A percentile compares a stretch with the other conserved stretches of the same genome.
Conservation (phyloP, 163 green algal genomes). For the Chlorella variabilis region DNA sequence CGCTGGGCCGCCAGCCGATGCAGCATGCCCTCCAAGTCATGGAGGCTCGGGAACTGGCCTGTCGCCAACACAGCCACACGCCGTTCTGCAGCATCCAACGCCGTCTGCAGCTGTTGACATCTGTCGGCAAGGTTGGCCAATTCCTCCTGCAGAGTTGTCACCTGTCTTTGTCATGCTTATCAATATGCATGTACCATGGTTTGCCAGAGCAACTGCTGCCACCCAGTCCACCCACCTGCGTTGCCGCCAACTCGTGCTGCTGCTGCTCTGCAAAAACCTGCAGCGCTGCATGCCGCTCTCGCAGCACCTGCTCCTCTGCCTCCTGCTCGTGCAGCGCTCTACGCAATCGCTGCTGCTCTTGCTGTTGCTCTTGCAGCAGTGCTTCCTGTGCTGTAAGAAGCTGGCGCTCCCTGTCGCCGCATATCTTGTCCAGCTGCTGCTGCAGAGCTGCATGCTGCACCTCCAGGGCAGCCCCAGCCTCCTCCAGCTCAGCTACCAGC, state of each 20-base stretch:
- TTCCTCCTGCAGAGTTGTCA: not conserved
- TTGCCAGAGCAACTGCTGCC: not conserved
- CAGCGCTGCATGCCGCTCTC: conserved; percentile 13
- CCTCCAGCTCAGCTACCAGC: conserved; percentile 18
- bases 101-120: conserved; percentile 9
- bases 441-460: conserved; percentile 33
- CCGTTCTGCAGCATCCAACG: conserved; percentile 22
- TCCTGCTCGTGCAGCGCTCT: not conserved
- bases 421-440: conserved; percentile 34
- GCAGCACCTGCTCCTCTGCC: not conserved
- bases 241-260: not conserved
- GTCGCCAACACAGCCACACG: conserved; percentile 9
- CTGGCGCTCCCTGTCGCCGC: conserved; percentile 4
- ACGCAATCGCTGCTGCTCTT: not conserved
- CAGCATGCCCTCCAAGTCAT: conserved; percentile 33
- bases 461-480: conserved; percentile 27
- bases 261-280: conserved; percentile 20
- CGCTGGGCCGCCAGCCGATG: conserved; percentile 6
- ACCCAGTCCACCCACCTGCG: not conserved
- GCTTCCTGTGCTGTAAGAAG: not conserved
- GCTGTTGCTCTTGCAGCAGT: not conserved
- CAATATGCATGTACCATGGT: too few relatives aligned
- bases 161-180: too few relatives aligned
- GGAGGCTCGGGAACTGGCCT: conserved; percentile 17
- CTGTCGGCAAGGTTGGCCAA: not conserved